Base-by-base conservation (phyloP, 2,329 filamentous ascomycete species). In the Cercospora canescens region DNA sequence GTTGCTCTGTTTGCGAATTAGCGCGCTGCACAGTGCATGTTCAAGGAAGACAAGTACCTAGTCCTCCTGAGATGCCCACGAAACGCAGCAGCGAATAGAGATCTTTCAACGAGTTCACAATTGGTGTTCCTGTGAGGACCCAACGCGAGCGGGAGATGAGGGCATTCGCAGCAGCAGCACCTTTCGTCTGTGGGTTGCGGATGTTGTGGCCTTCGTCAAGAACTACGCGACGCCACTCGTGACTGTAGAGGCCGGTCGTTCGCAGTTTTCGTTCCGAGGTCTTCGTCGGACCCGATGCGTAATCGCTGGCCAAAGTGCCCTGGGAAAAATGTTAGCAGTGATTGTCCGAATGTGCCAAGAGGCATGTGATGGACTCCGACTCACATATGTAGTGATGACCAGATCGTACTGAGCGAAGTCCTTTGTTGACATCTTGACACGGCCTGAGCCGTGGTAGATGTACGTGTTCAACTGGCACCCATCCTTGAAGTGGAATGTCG, bases 171-270 rank as follows among this genome's bases (percentile, higher is more conserved):
- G 93, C 91, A 63, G 89, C 79, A 0, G 92, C 87, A 52, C 86
- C 87, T 75, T 92, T 92, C 0, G 92, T 91, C 60, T 85, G 86
- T 3, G 89, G 87, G 67, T 96, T 96, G 14, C 93, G 87, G 66
- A 96, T 93, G 1, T 82, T 88, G 74, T 97, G 93, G 0, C 91
- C 92, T 81, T 96, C 92, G 70, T 96, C 92, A 5, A 96, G 83
- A 11, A 96, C 89, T 9, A 96, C 82, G 7, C 93, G 88, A 11
- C 89, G 86, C 93, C 93, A 96, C 4, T 88, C 83, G 7, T 91
- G 76, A 3, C 87, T 88, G 75, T 87, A 90, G 0, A 90, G 79
- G 0, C 86, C 86, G 34, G 79, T 77, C n/a, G 76, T 70, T 1
- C 81, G 79, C 11, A 74, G 48, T 37, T 71, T 70, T 1, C 66